Evolutionary conservation across 768 basidiomycete species (phyloP).

Genomic region (Multifurca ochricompacta): DNA sequence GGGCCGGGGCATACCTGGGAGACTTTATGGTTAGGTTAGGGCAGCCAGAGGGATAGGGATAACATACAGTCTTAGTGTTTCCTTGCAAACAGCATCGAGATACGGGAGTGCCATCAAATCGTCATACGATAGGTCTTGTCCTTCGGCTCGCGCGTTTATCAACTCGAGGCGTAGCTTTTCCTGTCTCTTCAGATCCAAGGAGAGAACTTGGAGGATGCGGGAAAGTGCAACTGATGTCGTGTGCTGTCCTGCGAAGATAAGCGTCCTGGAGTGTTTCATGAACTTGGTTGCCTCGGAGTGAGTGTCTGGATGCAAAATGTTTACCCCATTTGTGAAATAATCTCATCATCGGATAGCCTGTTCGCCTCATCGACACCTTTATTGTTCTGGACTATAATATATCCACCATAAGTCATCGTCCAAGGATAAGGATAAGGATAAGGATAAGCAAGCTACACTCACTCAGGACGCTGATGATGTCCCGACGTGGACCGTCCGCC

Average conservation of each 20-base stretch:
- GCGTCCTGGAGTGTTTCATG: slow-evolving; percentile 10
- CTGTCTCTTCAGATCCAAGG: slow-evolving; percentile 18
- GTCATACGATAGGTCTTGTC: slow-evolving; percentile 27
- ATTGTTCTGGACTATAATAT: slow-evolving; percentile 23
- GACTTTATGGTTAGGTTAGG: neutral
- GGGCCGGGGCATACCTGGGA: slow-evolving; percentile 11
- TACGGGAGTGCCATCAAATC: slow-evolving; percentile 30
- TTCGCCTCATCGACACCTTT: slow-evolving; percentile 17
- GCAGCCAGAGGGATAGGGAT: neutral
- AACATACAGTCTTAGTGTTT: slow-evolving; percentile 28
- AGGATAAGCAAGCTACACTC: neutral
- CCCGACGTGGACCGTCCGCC: too few relatives aligned
- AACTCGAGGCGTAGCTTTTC: slow-evolving; percentile 18
- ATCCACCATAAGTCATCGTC: neutral
- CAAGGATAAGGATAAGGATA: too few relatives aligned
- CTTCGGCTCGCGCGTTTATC: slow-evolving; percentile 8
- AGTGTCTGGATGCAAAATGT: neutral
- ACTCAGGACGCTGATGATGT: slow-evolving; percentile 18
- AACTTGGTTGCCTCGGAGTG: neutral
- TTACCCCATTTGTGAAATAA: slow-evolving; percentile 28
- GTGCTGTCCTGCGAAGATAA: slow-evolving; percentile 22
- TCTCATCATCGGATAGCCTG: slow-evolving; percentile 24
- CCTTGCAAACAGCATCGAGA: slow-evolving; percentile 32
- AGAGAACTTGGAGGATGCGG: slow-evolving; percentile 21
- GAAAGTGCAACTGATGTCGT: slow-evolving; percentile 20